Evolutionary conservation across 2,329 filamentous ascomycete genomes (phyloP), one percentile per base, ranked within the genome.

Genomic region (Fusarium setosum): DNA sequence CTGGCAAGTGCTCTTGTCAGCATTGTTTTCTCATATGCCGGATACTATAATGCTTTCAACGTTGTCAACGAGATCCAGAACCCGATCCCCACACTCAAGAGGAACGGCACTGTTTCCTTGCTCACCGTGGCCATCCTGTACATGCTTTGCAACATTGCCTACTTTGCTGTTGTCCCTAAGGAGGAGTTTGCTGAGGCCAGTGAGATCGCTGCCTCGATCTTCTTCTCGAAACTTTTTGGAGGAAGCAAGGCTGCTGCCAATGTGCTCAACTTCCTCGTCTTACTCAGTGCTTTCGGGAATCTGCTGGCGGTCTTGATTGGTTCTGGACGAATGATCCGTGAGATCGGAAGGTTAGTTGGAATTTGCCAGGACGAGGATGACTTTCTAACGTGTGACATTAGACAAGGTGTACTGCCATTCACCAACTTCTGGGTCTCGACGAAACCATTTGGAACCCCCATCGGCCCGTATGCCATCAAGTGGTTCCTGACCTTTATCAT

Each of bases 31-130:
- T 84, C 86, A 0, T 90, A 88, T 61, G 73, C 78, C 0, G 87
- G 87, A 3, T 89, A 83, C 61, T 76, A 80, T 11, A 90, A 89
- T 61, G 84, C 86, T 0, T 89, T 89, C 75, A 88, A 88, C 61
- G 80, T 90, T 4, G 84, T 86, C 56, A 88, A 88, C 53, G 87
- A 90, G 73, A 83, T 89, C 65, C 83, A 86, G 80, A 84, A 88
- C 62, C 88, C 88, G 0, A 79, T 89, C 29, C 83, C 81, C 29
- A 84, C 82, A 0, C 80, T 90, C 18, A 83, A 83, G 45, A 81
- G 73, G 68, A 80, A 81, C 61, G 86, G 81, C 7, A 78, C 81
- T 2, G 70, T 82, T 3, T 85, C 86, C 0, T 75, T 90, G 1
- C 44, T 82, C 0, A 71, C 84, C 0, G 85, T 88, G 2, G 80